Base-by-base conservation (phyloP, 2,329 filamentous ascomycete genomes). In the Aspergillus costaricaensis region DNA sequence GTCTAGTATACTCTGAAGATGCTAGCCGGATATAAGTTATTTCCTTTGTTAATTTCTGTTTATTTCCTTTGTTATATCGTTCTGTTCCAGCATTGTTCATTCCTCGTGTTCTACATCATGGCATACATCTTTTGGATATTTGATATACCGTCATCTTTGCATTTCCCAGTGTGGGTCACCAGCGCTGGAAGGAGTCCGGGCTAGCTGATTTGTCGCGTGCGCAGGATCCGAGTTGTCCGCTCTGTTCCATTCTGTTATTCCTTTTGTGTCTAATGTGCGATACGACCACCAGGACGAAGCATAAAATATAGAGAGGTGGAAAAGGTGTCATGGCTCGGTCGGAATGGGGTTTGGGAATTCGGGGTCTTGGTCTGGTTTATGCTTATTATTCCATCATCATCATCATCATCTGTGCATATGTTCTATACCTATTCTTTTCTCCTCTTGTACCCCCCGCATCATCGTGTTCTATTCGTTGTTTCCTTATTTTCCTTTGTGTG, bases 101-200 rank as follows among this genome's bases (percentile, higher is more conserved):
- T 59, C 32, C 57, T 63, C 36, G 27, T 47, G 27, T 52, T 58
- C 39, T 58, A 55, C 60, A 48, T 43, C 58, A 23, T 63, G 49
- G 55, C 58, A 63, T 65, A 63, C 53, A 62, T 59, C 27, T 60
- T 60, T 41, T 62, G 51, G 56, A 59, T 58, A 61, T 65, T 62
- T 59, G 60, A 58, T 60, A 66, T 64, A 56, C 59, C 64, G 65
- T 65, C 57, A 63, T 57, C 59, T 63, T 68, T 62, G 60, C 61
- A 66, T 67, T 64, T 62, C 44, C 63, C 57, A 64, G 62, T 67
- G 57, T 64, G 55, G 55, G 62, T 51, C 58, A 62, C 62, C 56
- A 68, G 59, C 63, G 61, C 62, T 65, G 65, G 67, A 65, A 66
- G 67, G 67, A 69, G 66, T 69, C 65, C 64, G 59, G 65, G 62